phyloP scores from a whole-genome alignment of 352 stramenopile species.

The Phytophthora macrochlamydospora region DNA sequence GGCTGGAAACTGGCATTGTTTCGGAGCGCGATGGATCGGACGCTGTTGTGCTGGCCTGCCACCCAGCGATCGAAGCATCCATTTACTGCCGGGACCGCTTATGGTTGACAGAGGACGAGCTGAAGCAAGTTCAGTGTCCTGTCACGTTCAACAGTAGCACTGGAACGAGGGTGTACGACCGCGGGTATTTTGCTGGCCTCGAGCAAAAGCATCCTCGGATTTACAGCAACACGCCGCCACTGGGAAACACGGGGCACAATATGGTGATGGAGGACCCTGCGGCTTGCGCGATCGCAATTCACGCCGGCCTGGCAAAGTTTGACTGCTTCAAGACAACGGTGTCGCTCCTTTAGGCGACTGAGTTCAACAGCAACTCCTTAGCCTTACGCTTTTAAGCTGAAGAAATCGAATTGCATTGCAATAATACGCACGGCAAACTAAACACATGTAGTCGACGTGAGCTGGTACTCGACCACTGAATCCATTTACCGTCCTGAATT shows the following conservation, averaged over 20 bases:
- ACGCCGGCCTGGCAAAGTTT: conserved; percentile 21
- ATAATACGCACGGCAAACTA: no score
- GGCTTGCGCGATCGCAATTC: conserved; percentile 29
- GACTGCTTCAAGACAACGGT: no score
- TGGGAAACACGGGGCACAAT: conserved; percentile 39
- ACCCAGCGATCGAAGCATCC: conserved; percentile 45
- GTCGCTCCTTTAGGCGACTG: no score
- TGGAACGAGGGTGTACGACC: conserved; percentile 34
- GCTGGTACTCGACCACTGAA: neutral
- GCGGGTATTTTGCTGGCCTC: conserved; percentile 16
- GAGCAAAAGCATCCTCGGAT: conserved; percentile 14
- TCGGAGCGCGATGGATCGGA: conserved; percentile 25
- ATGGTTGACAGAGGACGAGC: conserved; percentile 29
- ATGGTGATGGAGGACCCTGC: conserved; percentile 55
- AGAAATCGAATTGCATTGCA: no score
- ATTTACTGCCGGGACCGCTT: conserved; percentile 35
- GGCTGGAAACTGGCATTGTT: conserved; percentile 47
- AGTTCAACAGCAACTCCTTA: no score
- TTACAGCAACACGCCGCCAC: conserved; percentile 23
- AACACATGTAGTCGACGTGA: no score
- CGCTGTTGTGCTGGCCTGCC: conserved; percentile 25
- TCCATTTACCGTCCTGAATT: neutral
- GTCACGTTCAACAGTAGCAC: conserved; percentile 38
- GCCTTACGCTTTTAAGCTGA: no score
- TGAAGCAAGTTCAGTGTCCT: conserved; percentile 31